Evolutionary conservation across 1,284 basidiomycete genomes (phyloP).

Genomic region (Inonotus hispidus): DNA sequence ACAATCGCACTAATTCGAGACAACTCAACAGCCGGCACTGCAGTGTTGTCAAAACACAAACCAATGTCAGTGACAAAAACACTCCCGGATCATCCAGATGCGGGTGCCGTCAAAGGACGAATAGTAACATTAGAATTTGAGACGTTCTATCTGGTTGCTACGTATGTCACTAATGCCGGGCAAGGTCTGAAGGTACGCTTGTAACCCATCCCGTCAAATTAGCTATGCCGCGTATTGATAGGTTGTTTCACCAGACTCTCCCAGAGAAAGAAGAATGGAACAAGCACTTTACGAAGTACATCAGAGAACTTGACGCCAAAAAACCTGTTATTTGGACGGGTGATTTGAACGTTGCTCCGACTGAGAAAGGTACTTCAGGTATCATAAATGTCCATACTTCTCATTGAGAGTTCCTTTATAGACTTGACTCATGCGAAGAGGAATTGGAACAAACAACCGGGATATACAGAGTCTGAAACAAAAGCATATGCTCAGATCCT

Average conservation of each 20-base stretch:
- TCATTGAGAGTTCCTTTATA: slow-evolving; percentile 24
- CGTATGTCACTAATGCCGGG: slow-evolving; percentile 88
- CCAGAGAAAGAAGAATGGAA: slow-evolving; percentile 76
- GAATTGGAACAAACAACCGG: slow-evolving; percentile 79
- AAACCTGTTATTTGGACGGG: slow-evolving; percentile 91
- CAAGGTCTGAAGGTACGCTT: slow-evolving; percentile 63
- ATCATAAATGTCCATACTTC: not conserved
- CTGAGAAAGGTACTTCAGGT: slow-evolving; percentile 47
- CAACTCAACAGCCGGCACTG: slow-evolving; percentile 65
- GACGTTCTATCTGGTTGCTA: slow-evolving; percentile 67
- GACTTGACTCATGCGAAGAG: slow-evolving; percentile 61
- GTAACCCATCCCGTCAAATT: not conserved
- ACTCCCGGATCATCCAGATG: slow-evolving; percentile 69
- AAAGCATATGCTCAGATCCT: slow-evolving; percentile 63
- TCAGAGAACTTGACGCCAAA: slow-evolving; percentile 64
- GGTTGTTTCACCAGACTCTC: slow-evolving; percentile 45
- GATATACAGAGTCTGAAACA: slow-evolving; percentile 78
- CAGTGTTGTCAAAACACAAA: slow-evolving; percentile 74
- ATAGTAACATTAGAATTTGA: slow-evolving; percentile 79
- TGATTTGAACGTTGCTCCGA: slow-evolving; percentile 83
- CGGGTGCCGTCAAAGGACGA: slow-evolving; percentile 60
- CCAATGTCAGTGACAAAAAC: slow-evolving; percentile 62
- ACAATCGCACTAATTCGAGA: not conserved
- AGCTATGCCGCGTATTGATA: not conserved
- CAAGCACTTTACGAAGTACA: slow-evolving; percentile 64